These are phyloP conservation scores for Clarkia xantiana DNA, from an alignment of 345 rosid species.

Conservation along the genomic window DNA sequence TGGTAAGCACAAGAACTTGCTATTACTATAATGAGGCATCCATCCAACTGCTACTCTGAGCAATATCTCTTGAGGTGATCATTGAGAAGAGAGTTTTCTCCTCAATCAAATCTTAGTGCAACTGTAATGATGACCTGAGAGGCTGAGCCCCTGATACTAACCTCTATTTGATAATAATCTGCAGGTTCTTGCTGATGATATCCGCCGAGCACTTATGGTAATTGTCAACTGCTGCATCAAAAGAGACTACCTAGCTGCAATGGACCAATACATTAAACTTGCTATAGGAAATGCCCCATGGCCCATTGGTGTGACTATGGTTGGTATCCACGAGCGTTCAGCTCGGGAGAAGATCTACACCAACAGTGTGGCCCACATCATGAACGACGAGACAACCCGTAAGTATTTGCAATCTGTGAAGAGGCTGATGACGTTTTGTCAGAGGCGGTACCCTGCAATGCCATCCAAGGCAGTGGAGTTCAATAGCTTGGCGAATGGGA, in stretches of 20 bases:
- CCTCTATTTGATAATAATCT: constrained; percentile 1
- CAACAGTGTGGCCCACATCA: constrained; percentile 93
- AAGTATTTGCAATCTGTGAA: constrained; percentile 86
- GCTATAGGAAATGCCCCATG: constrained; percentile 97
- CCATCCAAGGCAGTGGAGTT: constrained; percentile 96
- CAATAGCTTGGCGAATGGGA: constrained; percentile 94
- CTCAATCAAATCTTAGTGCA: too few species aligned
- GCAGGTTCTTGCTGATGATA: constrained; percentile 78
- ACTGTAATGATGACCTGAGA: too few species aligned
- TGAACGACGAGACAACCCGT: constrained; percentile 97
- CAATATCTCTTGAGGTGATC: too few species aligned
- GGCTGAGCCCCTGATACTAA: not conserved
- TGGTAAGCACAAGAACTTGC: too few species aligned
- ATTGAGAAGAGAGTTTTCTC: too few species aligned
- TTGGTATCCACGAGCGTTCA: constrained; percentile 98
- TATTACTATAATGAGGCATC: too few species aligned
- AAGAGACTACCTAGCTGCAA: constrained; percentile 93
- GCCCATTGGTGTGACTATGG: constrained; percentile 99
- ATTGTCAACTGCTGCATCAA: constrained; percentile 73
- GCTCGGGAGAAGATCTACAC: constrained; percentile 96
- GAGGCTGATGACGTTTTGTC: constrained; percentile 94
- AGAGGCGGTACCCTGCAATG: constrained; percentile 76
- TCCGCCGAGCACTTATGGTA: constrained; percentile 68
- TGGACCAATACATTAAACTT: constrained; percentile 89
- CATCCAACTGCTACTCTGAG: too few species aligned